A percentile compares a stretch with the other conserved stretches of the same genome.
Conservation (phyloP, 73 alveolate species). For the Tetrahymena thermophila region DNA sequence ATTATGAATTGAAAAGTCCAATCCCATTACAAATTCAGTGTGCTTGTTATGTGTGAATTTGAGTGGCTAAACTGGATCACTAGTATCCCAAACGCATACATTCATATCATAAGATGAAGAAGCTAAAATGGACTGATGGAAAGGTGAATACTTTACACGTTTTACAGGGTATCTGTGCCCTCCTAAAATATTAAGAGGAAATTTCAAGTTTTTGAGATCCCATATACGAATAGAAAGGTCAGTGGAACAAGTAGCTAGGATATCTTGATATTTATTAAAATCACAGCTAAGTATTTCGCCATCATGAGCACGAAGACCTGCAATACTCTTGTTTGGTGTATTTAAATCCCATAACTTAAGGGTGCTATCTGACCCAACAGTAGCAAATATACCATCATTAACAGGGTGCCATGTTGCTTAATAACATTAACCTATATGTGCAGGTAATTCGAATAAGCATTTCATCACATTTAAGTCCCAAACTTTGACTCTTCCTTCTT, state of each 20-base stretch:
- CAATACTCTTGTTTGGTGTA: conserved; percentile 68
- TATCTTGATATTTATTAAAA: conserved; percentile 84
- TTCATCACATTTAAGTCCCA: conserved; percentile 32
- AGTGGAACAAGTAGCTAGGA: conserved; percentile 79
- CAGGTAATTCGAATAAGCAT: conserved; percentile 9
- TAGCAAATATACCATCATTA: conserved; percentile 47
- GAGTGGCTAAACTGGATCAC: conserved; percentile 59
- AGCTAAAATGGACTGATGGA: conserved; percentile 70
- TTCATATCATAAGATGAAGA: conserved; percentile 95
- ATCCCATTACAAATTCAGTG: conserved; percentile 92
- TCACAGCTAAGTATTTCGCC: conserved; percentile 82
- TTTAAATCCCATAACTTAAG: conserved; percentile 87
- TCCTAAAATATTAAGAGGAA: conserved; percentile 53
- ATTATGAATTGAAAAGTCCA: conserved; percentile 81
- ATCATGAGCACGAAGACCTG: conserved; percentile 73
- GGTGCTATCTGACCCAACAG: conserved; percentile 81
- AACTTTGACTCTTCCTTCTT: conserved; percentile 23
- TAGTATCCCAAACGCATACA: conserved; percentile 78
- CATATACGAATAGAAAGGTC: conserved; percentile 80
- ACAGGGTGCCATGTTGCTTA: conserved; percentile 48
- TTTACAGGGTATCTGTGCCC: conserved; percentile 90
- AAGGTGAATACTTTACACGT: conserved; percentile 88
- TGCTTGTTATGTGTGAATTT: conserved; percentile 60
- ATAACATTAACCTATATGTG: conserved; percentile 30
- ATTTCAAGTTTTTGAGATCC: conserved; percentile 64